Evolutionary conservation across 2,329 filamentous ascomycete species (phyloP).

Genomic region (Trichophaea hybrida): DNA sequence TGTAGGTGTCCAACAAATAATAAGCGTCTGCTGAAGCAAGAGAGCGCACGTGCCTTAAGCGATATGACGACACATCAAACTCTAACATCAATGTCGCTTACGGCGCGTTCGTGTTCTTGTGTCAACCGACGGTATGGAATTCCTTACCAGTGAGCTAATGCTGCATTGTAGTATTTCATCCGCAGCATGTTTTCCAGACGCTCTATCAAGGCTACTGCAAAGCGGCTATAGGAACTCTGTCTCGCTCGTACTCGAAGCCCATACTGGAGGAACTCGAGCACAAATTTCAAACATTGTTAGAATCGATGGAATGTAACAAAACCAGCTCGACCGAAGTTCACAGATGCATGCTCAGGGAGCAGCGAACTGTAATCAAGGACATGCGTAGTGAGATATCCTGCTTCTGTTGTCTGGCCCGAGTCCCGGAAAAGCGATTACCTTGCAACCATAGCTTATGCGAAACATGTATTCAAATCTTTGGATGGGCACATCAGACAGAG

Average conservation of each 20-base stretch:
- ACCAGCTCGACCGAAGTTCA: neutral
- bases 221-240: neutral
- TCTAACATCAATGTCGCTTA: too few relatives aligned
- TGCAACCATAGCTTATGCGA: constrained; percentile 10
- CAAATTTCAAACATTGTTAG: neutral
- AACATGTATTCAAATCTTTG: constrained; percentile 5
- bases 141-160: too few relatives aligned
- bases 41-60: too few relatives aligned
- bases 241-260: neutral
- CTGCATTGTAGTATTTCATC: neutral
- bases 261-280: neutral
- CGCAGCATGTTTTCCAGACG: neutral
- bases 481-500: neutral
- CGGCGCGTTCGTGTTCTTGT: too few relatives aligned
- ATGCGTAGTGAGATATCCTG: constrained; percentile 3
- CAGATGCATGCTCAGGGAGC: neutral
- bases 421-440: constrained; percentile 5
- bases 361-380: neutral
- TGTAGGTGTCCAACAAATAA: neutral
- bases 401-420: constrained; percentile 3
- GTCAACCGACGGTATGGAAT: too few relatives aligned
- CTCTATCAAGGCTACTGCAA: constrained; percentile 4
- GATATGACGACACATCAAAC: too few relatives aligned
- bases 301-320: neutral
- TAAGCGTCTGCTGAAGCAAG: too few relatives aligned